Percentiles rank a stretch among this genome's conserved stretches.
Conservation (phyloP, 306 rosid genomes). For the Glycyrrhiza uralensis region DNA sequence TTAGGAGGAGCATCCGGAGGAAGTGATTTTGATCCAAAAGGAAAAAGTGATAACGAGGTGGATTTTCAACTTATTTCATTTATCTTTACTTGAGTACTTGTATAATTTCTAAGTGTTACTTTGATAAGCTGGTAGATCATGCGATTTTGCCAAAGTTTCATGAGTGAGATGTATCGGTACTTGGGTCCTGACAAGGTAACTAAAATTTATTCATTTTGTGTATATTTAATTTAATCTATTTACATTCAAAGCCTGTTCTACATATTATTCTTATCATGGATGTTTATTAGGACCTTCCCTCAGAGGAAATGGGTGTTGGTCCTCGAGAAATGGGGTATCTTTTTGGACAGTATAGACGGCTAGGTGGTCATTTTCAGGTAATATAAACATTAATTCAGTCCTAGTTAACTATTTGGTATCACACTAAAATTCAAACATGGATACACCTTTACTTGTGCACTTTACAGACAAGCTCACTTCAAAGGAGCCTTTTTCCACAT, state of each 20-base stretch:
- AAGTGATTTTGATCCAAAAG: constrained; percentile 91
- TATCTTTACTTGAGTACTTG: neutral
- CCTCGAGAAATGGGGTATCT: constrained; percentile 94
- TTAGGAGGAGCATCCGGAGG: constrained; percentile 95
- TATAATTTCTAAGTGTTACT: constrained; percentile 26
- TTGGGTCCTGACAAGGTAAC: constrained; percentile 88
- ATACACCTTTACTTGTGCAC: neutral
- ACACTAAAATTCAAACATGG: neutral
- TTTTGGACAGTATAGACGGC: constrained; percentile 88
- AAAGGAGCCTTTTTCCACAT: neutral
- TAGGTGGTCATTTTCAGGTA: constrained; percentile 89
- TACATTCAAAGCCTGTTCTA: neutral
- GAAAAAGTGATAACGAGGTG: constrained; percentile 90
- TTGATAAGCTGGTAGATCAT: constrained; percentile 59
- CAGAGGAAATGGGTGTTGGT: constrained; percentile 95
- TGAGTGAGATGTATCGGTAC: constrained; percentile 78
- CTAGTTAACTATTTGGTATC: neutral
- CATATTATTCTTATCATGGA: constrained; percentile 35
- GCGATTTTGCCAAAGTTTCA: constrained; percentile 93
- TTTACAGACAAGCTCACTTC: neutral
- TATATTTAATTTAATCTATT: neutral
- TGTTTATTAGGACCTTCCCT: constrained; percentile 70
- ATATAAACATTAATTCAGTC: neutral
- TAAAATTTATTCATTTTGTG: constrained; percentile 14
- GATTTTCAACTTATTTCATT: constrained; percentile 16